Evolutionary conservation across 176 grass and related monocot species (phyloP), one percentile per base, ranked within the genome.

Genomic region (Ampelocalamus luodianensis): DNA sequence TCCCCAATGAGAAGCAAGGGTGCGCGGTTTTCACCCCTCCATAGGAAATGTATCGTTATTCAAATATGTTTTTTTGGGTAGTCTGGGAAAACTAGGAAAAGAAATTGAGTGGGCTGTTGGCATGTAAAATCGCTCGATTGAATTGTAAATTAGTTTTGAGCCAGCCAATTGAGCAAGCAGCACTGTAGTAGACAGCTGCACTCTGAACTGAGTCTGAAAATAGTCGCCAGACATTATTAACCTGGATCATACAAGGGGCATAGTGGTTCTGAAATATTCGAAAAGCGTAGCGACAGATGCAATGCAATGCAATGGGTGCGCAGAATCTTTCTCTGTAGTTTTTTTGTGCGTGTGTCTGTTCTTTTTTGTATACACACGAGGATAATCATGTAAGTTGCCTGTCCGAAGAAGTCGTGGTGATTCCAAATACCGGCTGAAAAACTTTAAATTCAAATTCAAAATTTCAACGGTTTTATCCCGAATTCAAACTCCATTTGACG

Each of bases 71-170:
- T 49, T 72, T 78, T 67, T 20, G 18, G 69, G 54, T 74, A 81
- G 82, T 23, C 26, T 66, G 58, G 55, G 64, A 38, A 29, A 73
- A 55, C 82, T n/a, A 55, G 27, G 6, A 10, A 3, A 68, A 38
- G 27, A 48, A n/a, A 79, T 36, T 32, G 12, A 46, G 70, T 61
- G 85, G 0, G 82, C 40, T 77, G 85, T 72, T n/a, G 77, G 46
- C 65, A 65, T 88, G 48, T 58, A 81, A 78, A 80, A 77, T 40
- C 16, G 51, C 42, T 81, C 78, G 15, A 70, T 81, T 85, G 86
- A 81, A 85, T 65, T 91, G 86, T 88, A 91, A 49, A 88, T 78
- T 81, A 84, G 68, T 80, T 87, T 78, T 61, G 84, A 79, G 69
- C 26, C 68, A 42, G 44, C 65, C 62, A 78, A 37, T 80, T 64